These are phyloP conservation scores for Carex kokanica DNA, from an alignment of 176 grass and related monocot genomes.

Conservation along the genomic window DNA sequence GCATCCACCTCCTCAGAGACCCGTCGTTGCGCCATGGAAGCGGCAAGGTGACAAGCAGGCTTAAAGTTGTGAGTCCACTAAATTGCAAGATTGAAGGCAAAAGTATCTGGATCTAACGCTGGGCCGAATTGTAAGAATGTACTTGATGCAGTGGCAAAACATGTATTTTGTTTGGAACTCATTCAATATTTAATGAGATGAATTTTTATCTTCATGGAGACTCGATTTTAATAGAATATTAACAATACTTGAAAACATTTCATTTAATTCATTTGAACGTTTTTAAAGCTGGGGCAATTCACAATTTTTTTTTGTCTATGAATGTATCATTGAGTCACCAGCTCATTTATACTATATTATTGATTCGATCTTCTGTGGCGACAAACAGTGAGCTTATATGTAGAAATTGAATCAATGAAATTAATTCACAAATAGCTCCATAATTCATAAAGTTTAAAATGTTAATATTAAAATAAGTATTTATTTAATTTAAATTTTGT, in stretches of 20 bases:
- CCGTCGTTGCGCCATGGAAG: slow-evolving; percentile 29
- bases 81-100: not conserved
- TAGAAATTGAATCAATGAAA: too few relatives aligned
- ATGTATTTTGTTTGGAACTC: not conserved
- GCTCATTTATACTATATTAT: too few relatives aligned
- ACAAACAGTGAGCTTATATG: too few relatives aligned
- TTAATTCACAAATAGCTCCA: too few relatives aligned
- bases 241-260: not conserved
- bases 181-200: not conserved
- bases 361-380: too few relatives aligned
- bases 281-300: too few relatives aligned
- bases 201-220: not conserved
- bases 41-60: slow-evolving; percentile 1
- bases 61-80: not conserved
- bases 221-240: not conserved
- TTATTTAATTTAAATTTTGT: too few relatives aligned
- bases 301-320: too few relatives aligned
- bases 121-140: not conserved
- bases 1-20: slow-evolving; percentile 17
- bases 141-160: not conserved
- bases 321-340: too few relatives aligned
- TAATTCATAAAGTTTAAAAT: too few relatives aligned
- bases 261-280: too few relatives aligned
- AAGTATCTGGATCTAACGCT: not conserved
- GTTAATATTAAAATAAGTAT: too few relatives aligned